These are phyloP conservation scores for Neocucurbitaria cava DNA, from an alignment of 2,329 filamentous ascomycete species.

Conservation along the genomic window DNA sequence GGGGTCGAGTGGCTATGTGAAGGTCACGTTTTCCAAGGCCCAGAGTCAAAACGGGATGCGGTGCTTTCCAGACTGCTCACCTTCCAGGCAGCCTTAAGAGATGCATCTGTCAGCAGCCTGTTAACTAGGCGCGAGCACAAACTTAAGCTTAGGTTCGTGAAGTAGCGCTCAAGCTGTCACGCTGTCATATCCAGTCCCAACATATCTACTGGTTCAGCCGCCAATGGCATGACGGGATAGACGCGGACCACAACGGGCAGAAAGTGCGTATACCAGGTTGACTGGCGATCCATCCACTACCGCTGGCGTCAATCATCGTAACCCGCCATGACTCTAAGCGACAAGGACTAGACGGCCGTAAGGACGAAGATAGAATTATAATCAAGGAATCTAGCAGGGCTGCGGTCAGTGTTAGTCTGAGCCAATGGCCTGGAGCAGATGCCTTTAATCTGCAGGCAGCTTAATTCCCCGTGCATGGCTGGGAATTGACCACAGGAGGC, in stretches of 20 bases:
- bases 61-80: not conserved
- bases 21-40: slow-evolving; percentile 1
- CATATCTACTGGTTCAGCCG: not conserved
- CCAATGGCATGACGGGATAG: slow-evolving; percentile 1
- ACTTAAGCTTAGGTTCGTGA: not conserved
- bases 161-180: not conserved
- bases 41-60: slow-evolving; percentile 1
- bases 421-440: not conserved
- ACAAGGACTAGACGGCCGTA: not conserved
- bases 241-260: slow-evolving; percentile 1
- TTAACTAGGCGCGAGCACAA: slow-evolving; percentile 4
- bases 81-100: not conserved
- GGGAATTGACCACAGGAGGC: not conserved
- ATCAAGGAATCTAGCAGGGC: not conserved
- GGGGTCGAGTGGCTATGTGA: slow-evolving; percentile 3
- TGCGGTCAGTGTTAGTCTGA: not conserved
- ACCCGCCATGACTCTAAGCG: not conserved
- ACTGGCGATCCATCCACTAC: not conserved
- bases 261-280: slow-evolving; percentile 1
- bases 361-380: not conserved
- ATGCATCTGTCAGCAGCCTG: not conserved
- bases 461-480: not conserved
- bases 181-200: slow-evolving; percentile 1
- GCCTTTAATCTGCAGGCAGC: not conserved
- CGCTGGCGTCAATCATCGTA: not conserved